Base-by-base conservation (phyloP, 2,329 filamentous ascomycete genomes). In the Aspergillus aculeatus region DNA sequence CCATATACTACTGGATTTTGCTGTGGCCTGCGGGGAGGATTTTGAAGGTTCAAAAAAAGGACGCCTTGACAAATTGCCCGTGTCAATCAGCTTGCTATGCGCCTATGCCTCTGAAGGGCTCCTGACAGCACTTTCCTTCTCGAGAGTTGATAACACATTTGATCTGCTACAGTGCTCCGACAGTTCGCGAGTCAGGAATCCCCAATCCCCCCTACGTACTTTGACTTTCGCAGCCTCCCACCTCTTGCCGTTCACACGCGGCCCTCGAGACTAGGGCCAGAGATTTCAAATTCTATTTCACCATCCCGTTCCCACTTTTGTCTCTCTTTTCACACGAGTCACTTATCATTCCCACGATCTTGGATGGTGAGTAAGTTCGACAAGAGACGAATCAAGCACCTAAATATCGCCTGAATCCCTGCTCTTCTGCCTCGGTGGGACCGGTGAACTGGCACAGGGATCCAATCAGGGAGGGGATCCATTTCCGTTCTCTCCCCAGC, bases 1-100 rank as follows among this genome's bases (percentile, higher is more conserved):
- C 52, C 52, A 47, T 54, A 54, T 32, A 44, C 53, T 55, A 55
- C 53, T 48, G 53, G 41, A 24, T 29, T 19, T 53, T 44, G 38
- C 16, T 44, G 16, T 44, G 51, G n/a, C n/a, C 38, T 26, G 41
- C 41, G 51, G 41, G 51, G 35, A 44, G 6, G 5, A 16, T 19
- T 44, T 19, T 44, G 5, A 44, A 44, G 38, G 16, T 29, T n/a
- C n/a, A n/a, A 4, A 44, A 16, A 44, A 44, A n/a, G 26, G 41
- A 35, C 29, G 41, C 41, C 53, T 47, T 55, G 53, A 55, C 53
- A 55, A 55, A 55, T 55, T 23, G 23, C 24, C 19, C 11, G 48
- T 35, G 38, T 26, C 35, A 29, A 41, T 52, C 32, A 31, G 50
- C 21, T 21, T 24, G 29, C 50, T 16, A 16, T 29, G 23, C 12